phyloP scores from a whole-genome alignment of 768 basidiomycete species.

The Serpula lacrymans region DNA sequence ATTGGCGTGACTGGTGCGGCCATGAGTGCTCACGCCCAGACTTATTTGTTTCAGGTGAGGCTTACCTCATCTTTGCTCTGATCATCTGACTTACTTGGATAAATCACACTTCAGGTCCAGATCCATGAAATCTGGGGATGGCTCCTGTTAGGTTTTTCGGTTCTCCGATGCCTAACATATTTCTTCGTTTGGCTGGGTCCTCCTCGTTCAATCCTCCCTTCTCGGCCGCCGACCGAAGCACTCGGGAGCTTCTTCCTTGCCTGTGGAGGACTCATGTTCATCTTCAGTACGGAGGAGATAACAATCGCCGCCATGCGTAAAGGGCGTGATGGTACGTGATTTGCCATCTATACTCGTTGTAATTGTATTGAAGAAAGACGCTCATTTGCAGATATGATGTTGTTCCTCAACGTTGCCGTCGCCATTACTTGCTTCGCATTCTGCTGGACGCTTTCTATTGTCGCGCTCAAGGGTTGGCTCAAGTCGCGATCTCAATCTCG shows the following conservation, averaged over 20 bases:
- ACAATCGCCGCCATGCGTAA: constrained; percentile 89
- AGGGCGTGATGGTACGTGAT: constrained; percentile 70
- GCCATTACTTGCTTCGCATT: constrained; percentile 85
- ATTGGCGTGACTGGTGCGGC: constrained; percentile 92
- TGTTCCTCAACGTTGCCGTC: constrained; percentile 83
- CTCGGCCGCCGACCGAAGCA: constrained; percentile 91
- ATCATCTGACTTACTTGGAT: neutral
- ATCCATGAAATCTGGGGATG: constrained; percentile 92
- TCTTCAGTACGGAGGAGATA: constrained; percentile 86
- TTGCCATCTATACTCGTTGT: neutral
- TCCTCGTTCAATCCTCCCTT: constrained; percentile 80
- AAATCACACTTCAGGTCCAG: constrained; percentile 52
- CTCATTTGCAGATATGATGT: constrained; percentile 65
- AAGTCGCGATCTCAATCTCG: constrained; percentile 38
- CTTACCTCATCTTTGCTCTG: constrained; percentile 6
- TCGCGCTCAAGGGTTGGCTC: constrained; percentile 82
- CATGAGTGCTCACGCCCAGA: constrained; percentile 90
- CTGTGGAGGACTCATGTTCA: constrained; percentile 86
- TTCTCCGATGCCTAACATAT: constrained; percentile 85
- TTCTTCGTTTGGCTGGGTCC: constrained; percentile 92
- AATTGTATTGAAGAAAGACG: constrained; percentile 5
- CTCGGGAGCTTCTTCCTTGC: constrained; percentile 84
- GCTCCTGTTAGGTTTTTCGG: constrained; percentile 72
- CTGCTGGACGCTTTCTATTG: constrained; percentile 74
- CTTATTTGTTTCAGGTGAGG: constrained; percentile 79